Evolutionary conservation across 78 protist genomes (phyloP).

Genomic region (Dictyostelium intermedium): DNA sequence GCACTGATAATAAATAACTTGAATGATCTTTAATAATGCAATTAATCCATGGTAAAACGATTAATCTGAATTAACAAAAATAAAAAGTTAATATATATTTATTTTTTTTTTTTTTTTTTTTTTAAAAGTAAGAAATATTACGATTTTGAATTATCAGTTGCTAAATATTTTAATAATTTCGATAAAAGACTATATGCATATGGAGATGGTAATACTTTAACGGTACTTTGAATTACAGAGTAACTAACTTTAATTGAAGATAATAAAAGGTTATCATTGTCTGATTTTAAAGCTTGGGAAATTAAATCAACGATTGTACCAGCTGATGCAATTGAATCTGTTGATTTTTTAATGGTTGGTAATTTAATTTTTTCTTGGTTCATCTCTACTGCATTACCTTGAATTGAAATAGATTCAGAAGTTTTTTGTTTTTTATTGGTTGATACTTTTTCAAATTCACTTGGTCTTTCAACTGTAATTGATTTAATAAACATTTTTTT

Average conservation of each 20-base stretch:
- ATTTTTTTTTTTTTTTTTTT: neutral
- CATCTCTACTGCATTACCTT: conserved; percentile 1
- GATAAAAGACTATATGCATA: conserved; percentile 50
- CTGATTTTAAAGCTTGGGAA: conserved; percentile 16
- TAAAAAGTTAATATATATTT: neutral
- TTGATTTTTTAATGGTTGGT: neutral
- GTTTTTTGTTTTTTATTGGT: neutral
- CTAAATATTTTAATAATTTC: conserved; percentile 14
- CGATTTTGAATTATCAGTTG: conserved; percentile 45
- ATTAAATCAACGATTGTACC: conserved; percentile 30
- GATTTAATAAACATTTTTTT: neutral
- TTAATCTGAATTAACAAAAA: neutral
- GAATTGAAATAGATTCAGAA: neutral
- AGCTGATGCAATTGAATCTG: conserved; percentile 14
- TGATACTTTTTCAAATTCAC: neutral
- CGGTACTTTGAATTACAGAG: conserved; percentile 31
- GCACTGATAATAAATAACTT: conserved; percentile 39
- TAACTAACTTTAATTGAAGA: conserved; percentile 9
- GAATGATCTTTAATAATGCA: conserved; percentile 45
- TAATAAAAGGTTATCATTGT: neutral
- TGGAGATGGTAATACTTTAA: conserved; percentile 50
- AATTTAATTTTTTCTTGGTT: neutral
- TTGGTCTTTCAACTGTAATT: neutral
- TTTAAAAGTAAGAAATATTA: neutral
- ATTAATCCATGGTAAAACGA: conserved; percentile 37